Percentiles rank a stretch among this genome's conserved stretches.
phyloP scores from a whole-genome alignment of 768 basidiomycete genomes.

The Mycena haematopus region DNA sequence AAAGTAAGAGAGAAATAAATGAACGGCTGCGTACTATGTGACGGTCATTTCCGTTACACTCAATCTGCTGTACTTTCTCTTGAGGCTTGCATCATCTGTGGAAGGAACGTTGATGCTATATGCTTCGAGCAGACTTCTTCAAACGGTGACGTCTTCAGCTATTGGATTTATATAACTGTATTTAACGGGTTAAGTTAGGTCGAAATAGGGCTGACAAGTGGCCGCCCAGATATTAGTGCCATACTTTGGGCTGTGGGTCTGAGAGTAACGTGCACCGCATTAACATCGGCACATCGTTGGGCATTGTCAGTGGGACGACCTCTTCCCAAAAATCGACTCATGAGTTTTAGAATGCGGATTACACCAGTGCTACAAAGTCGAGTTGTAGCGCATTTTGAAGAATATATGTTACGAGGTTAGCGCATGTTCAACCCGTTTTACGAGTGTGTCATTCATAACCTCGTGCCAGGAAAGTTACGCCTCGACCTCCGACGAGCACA shows the following conservation, averaged over 20 bases:
- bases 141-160: not conserved
- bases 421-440: not conserved
- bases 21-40: too few species aligned
- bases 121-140: not conserved
- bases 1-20: too few species aligned
- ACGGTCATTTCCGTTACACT: too few species aligned
- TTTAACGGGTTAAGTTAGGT: conserved; percentile 1
- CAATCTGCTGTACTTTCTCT: not conserved
- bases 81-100: not conserved
- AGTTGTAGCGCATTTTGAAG: conserved; percentile 6
- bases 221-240: not conserved
- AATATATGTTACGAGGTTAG: conserved; percentile 12
- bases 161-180: not conserved
- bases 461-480: not conserved
- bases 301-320: not conserved
- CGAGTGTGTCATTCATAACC: not conserved
- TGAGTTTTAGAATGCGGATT: not conserved
- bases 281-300: conserved; percentile 5
- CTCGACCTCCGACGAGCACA: conserved; percentile 14
- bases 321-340: not conserved
- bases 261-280: not conserved
- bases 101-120: conserved; percentile 14
- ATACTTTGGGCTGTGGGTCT: conserved; percentile 5
- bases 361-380: conserved; percentile 8
- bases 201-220: conserved; percentile 3